Conservation (phyloP, 2,329 filamentous ascomycete genomes). For the Aspergillus versicolor region DNA sequence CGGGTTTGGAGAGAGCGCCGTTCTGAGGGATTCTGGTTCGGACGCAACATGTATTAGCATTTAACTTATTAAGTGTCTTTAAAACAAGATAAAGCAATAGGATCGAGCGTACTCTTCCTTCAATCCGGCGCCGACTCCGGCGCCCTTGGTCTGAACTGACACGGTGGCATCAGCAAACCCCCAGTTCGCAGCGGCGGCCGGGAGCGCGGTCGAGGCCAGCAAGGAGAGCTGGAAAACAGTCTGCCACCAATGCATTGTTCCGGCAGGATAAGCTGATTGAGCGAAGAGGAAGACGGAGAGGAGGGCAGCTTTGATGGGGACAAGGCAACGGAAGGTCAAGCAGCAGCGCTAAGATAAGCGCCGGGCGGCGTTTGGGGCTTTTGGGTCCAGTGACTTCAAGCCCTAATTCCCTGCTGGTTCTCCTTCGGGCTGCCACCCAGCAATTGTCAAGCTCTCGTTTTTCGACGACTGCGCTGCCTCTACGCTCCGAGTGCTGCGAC, state of each 20-base stretch:
- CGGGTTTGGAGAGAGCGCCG: conserved; percentile 60
- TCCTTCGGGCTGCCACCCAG: conserved; percentile 20
- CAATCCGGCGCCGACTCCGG: conserved; percentile 50
- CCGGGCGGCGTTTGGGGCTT: conserved; percentile 27
- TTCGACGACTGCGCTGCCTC: conserved; percentile 3
- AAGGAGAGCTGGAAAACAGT: conserved; percentile 36
- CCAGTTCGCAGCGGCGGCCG: conserved; percentile 55
- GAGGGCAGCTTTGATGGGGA: background rate
- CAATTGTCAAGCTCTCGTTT: conserved; percentile 1
- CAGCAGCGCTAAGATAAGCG: conserved; percentile 25
- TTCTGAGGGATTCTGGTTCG: conserved; percentile 57
- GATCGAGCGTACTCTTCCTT: conserved; percentile 56
- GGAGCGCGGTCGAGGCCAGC: conserved; percentile 35
- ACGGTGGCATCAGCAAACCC: conserved; percentile 65
- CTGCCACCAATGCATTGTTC: conserved; percentile 38
- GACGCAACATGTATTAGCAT: background rate
- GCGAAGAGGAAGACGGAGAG: conserved; percentile 2
- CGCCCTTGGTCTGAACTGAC: conserved; percentile 59
- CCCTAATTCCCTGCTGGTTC: conserved; percentile 38
- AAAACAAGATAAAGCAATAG: background rate
- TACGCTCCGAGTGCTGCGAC: conserved; percentile 1
- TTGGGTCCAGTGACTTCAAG: conserved; percentile 33
- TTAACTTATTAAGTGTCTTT: background rate
- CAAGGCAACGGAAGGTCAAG: background rate
- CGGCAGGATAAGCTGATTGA: background rate